These are phyloP conservation scores for Sporisorium scitamineum DNA, from an alignment of 1,284 basidiomycete genomes.

Conservation along the genomic window DNA sequence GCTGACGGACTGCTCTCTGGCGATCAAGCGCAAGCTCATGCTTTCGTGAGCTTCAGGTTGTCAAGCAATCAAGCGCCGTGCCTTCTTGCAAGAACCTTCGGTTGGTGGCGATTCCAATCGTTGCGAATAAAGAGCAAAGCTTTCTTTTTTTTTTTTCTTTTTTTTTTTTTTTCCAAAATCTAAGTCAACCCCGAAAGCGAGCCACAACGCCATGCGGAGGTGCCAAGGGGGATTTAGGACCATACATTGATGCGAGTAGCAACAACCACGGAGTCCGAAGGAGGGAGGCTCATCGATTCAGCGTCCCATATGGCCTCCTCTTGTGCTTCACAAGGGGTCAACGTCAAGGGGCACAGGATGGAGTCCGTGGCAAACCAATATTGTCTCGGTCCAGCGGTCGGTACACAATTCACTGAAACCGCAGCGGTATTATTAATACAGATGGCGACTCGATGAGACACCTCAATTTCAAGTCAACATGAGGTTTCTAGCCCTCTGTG, in stretches of 20 bases:
- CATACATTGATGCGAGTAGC: no score
- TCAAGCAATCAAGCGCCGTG: no score
- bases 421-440: neutral
- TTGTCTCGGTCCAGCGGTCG: constrained; percentile 1
- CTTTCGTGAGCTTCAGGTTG: no score
- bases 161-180: neutral
- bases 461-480: neutral
- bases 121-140: neutral
- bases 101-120: neutral
- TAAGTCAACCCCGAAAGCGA: neutral
- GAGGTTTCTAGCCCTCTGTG: neutral
- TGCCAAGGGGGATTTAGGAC: no score
- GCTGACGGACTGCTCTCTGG: no score
- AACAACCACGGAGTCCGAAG: neutral
- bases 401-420: constrained; percentile 3
- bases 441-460: constrained; percentile 13
- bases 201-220: no score
- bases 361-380: neutral
- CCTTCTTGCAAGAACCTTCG: no score
- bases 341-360: no score
- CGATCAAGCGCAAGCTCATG: no score
- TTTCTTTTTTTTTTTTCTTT: no score
- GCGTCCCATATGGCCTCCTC: no score
- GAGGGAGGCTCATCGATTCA: no score
- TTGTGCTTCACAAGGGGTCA: neutral